Evolutionary conservation across 108 stramenopile species (phyloP).

Genomic region (Cyclotella kingstonii): DNA sequence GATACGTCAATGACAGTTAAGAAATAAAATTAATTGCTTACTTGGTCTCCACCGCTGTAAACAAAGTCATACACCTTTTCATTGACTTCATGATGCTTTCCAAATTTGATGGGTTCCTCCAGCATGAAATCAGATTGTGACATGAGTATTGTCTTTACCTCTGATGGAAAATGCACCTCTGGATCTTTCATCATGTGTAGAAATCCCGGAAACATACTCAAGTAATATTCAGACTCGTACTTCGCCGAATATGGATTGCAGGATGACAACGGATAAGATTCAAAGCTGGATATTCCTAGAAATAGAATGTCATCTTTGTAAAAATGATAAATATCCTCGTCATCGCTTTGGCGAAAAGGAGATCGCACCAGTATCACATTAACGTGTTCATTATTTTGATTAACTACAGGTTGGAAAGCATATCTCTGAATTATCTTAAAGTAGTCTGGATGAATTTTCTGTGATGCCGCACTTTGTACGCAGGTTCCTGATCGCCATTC

Average conservation of each 20-base stretch:
- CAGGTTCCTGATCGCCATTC: constrained; percentile 28
- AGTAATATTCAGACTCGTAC: constrained; percentile 29
- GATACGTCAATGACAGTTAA: not conserved
- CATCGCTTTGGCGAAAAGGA: constrained; percentile 25
- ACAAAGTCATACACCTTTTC: constrained; percentile 48
- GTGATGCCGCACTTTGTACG: constrained; percentile 15
- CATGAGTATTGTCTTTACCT: constrained; percentile 34
- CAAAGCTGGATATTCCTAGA: constrained; percentile 43
- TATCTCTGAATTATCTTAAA: constrained; percentile 29
- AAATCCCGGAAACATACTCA: constrained; percentile 46
- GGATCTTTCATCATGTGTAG: constrained; percentile 44
- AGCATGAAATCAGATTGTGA: constrained; percentile 41
- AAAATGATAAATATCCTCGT: constrained; percentile 34
- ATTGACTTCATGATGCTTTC: constrained; percentile 5
- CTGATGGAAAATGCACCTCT: constrained; percentile 18
- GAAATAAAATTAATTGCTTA: not conserved
- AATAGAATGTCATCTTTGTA: constrained; percentile 46
- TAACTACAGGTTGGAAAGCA: constrained; percentile 42
- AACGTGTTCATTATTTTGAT: constrained; percentile 28
- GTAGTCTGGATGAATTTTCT: constrained; percentile 39
- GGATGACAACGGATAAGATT: constrained; percentile 35
- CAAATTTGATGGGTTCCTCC: constrained; percentile 21
- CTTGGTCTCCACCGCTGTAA: constrained; percentile 41
- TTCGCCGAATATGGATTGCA: constrained; percentile 38
- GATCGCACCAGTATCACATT: constrained; percentile 43